These are phyloP conservation scores for Pinus taeda DNA, from an alignment of 75 land plant genomes.

Conservation along the genomic window DNA sequence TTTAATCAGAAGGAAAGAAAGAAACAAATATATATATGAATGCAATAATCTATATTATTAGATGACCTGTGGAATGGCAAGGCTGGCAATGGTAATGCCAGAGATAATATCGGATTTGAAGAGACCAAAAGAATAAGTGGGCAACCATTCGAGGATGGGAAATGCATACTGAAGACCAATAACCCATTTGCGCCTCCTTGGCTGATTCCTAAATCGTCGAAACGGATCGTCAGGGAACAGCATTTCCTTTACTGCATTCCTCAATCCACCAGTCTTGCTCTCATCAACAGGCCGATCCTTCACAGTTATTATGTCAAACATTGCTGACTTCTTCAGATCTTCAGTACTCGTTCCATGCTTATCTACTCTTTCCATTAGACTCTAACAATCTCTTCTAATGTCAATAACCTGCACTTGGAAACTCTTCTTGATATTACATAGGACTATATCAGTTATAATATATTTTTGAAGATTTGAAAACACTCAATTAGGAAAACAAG, in stretches of 20 bases:
- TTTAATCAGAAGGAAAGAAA: not conserved
- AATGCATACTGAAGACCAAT: slow-evolving; percentile 62
- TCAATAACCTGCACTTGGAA: no score
- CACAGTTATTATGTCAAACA: no score
- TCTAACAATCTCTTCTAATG: no score
- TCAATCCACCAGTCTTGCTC: no score
- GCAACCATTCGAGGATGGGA: slow-evolving; percentile 80
- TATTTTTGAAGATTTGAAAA: no score
- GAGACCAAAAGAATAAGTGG: slow-evolving; percentile 36
- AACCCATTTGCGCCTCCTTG: slow-evolving; percentile 23
- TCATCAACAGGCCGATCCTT: no score
- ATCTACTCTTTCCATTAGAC: no score
- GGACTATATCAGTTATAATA: no score
- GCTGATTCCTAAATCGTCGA: slow-evolving; percentile 69
- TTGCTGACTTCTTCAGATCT: no score
- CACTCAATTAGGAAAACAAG: no score
- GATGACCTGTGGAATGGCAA: slow-evolving; percentile 86
- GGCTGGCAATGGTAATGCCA: slow-evolving; percentile 93
- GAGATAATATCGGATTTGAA: slow-evolving; percentile 72
- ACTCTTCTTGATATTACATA: no score
- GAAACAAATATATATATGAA: not conserved
- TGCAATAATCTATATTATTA: not conserved
- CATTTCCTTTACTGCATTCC: slow-evolving; percentile 45
- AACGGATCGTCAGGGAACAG: slow-evolving; percentile 89
- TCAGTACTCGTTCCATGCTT: no score